Evolutionary conservation across 257 asterid genomes (phyloP).

Genomic region (Rehmannia glutinosa): DNA sequence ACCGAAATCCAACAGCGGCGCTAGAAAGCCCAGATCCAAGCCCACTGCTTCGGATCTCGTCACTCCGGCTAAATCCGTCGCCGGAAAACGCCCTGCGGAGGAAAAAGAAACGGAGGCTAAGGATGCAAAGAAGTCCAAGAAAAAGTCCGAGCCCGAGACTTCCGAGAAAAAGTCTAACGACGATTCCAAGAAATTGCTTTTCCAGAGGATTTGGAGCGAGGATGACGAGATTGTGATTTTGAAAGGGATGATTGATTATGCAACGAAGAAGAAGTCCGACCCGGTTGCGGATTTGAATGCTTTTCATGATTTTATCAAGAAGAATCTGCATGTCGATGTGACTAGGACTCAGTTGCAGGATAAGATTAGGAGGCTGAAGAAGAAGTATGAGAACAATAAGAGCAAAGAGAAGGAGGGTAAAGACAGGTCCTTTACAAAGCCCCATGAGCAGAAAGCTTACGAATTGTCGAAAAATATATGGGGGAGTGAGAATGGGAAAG

Average conservation of each 20-base stretch:
- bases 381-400: slow-evolving; percentile 42
- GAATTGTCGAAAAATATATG: slow-evolving; percentile 45
- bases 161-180: slow-evolving; percentile 16
- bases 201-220: slow-evolving; percentile 63
- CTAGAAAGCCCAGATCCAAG: slow-evolving; percentile 32
- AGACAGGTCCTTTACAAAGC: slow-evolving; percentile 26
- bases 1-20: slow-evolving; percentile 15
- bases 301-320: slow-evolving; percentile 48
- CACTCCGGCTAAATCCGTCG: slow-evolving; percentile 21
- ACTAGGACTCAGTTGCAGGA: slow-evolving; percentile 46
- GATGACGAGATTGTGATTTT: slow-evolving; percentile 57
- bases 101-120: slow-evolving; percentile 22
- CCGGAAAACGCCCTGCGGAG: slow-evolving; percentile 37
- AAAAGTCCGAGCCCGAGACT: slow-evolving; percentile 21
- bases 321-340: slow-evolving; percentile 37
- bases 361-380: slow-evolving; percentile 52
- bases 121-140: slow-evolving; percentile 46
- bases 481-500: slow-evolving; percentile 35
- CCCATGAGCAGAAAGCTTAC: slow-evolving; percentile 46
- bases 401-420: slow-evolving; percentile 39
- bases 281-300: slow-evolving; percentile 36
- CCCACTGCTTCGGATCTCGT: slow-evolving; percentile 10
- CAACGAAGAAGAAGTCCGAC: slow-evolving; percentile 28
- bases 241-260: slow-evolving; percentile 49
- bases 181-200: slow-evolving; percentile 32